Base-by-base conservation (phyloP, 2,329 filamentous ascomycete genomes). In the Rhytidhysteron rufulum region DNA sequence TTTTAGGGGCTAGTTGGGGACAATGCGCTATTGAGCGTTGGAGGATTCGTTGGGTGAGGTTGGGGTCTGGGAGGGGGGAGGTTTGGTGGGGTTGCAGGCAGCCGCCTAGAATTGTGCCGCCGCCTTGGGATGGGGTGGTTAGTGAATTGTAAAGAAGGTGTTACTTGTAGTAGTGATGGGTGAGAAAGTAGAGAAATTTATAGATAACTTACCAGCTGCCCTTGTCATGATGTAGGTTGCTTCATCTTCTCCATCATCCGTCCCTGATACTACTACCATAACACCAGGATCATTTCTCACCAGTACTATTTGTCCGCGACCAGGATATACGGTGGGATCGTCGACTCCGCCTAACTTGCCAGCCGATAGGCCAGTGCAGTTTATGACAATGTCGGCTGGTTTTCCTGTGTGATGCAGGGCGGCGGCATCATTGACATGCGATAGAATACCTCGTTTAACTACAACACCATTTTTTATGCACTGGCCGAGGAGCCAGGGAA, bases 71-170 rank as follows among this genome's bases (percentile, higher is more conserved):
- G 49, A 83, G 77, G 27, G 81, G 77, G 51, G 93, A 86, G 88
- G 88, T 95, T 52, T 82, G 85, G 20, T 82, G 77, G 53, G 84
- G 79, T 61, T 89, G 83, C 55, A 94, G 86, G 34, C 83, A 91
- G 2, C 90, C 90, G n/a, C 89, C 90, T 2, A 95, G 70, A 31
- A 95, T 75, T 0, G 87, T 93, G 9, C 90, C 90, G 16, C 89
- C 90, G n/a, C 80, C 77, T 36, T 62, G 35, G 24, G 19, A 24
- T 8, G 7, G 33, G 33, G 16, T 8, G 10, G 30, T 32, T 32
- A 32, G 30, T 32, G 9, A 15, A 15, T 8, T 33, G 8, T 32
- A n/a, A n/a, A 29, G 25, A n/a, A n/a, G 25, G n/a, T 29, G n/a
- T 9, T 8, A n/a, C 8, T 9, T n/a, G 25, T 29, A 29, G 25